Percentiles rank a stretch among this genome's conserved stretches.
phyloP scores from a whole-genome alignment of 2,329 filamentous ascomycete genomes.

The Thielaviopsis musarum region DNA sequence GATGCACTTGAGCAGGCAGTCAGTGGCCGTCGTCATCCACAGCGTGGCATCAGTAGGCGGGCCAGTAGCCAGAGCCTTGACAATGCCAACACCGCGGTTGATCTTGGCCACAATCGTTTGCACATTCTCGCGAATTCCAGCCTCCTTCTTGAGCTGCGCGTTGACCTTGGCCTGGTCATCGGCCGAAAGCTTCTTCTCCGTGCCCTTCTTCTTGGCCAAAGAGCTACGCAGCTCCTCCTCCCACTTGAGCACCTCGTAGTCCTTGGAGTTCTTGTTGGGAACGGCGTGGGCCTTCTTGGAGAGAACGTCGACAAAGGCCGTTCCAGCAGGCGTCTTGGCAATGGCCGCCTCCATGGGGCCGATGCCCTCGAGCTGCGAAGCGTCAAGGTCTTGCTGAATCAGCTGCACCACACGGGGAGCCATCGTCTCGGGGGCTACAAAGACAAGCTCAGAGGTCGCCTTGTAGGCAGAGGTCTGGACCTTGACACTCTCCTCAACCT shows the following conservation, averaged over 20 bases:
- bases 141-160: slow-evolving; percentile 76
- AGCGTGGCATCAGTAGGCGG: slow-evolving; percentile 76
- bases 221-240: slow-evolving; percentile 80
- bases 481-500: slow-evolving; percentile 21
- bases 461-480: slow-evolving; percentile 59
- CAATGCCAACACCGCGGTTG: slow-evolving; percentile 69
- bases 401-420: slow-evolving; percentile 60
- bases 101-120: slow-evolving; percentile 52
- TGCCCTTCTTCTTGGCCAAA: slow-evolving; percentile 82
- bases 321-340: slow-evolving; percentile 77
- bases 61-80: slow-evolving; percentile 64
- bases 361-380: slow-evolving; percentile 50
- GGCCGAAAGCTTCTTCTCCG: slow-evolving; percentile 73
- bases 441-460: slow-evolving; percentile 79
- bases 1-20: slow-evolving; percentile 55
- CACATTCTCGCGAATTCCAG: slow-evolving; percentile 59
- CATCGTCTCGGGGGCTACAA: slow-evolving; percentile 74
- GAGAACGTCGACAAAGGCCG: slow-evolving; percentile 76
- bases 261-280: slow-evolving; percentile 79
- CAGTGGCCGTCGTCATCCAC: slow-evolving; percentile 76
- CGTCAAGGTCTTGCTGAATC: slow-evolving; percentile 56
- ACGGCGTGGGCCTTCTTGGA: slow-evolving; percentile 60
- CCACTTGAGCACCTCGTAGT: slow-evolving; percentile 94
- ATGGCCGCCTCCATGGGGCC: slow-evolving; percentile 86
- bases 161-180: slow-evolving; percentile 87